Evolutionary conservation across 176 grass and related monocot genomes (phyloP), one percentile per base, ranked within the genome.

Genomic region (Dendrocalamus sinicus): DNA sequence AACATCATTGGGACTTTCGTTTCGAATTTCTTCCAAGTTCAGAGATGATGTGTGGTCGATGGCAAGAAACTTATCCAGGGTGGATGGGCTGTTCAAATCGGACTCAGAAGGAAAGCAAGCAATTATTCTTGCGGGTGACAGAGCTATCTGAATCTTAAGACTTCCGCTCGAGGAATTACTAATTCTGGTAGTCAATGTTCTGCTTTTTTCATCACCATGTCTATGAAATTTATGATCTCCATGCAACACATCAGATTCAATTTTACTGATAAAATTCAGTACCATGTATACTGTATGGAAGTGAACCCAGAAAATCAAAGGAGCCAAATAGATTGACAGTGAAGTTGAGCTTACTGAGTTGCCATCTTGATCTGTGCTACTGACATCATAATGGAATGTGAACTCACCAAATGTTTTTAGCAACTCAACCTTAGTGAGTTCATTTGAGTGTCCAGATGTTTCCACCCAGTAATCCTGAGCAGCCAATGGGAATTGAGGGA

Each of bases 281-380:
- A 99, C 67, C 78, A 90, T 88, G 79, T 96, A 77, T 79, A 99
- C 26, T 48, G 93, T 85, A 86, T 92, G 90, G 67, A 94, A 94
- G 84, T 99, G 96, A 69, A 96, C 84, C 93, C 96, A 99, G 39
- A 92, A 90, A 73, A 90, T 67, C 46, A 94, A 86, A 87, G 91
- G 90, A 81, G 96, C 90, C 74, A 96, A 83, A 88, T 66, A 65
- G 6, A 99, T 75, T 20, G 64, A 86, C 58, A 99, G 64, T 76
- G 84, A 96, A 84, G 86, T 90, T 83, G 80, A 88, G 78, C 81
- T 83, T 75, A 85, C 80, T 55, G 74, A 64, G 63, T 86, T 88
- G 53, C 85, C 90, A 76, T 92, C 88, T 96, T 88, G 91, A 58
- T 89, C 75, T 51, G 72, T 89, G 61, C 76, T 86, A 95, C 82